Percentiles rank a stretch among this genome's conserved stretches.
Evolutionary conservation across 352 stramenopile genomes (phyloP).

Genomic region (Globisporangium radiosum): DNA sequence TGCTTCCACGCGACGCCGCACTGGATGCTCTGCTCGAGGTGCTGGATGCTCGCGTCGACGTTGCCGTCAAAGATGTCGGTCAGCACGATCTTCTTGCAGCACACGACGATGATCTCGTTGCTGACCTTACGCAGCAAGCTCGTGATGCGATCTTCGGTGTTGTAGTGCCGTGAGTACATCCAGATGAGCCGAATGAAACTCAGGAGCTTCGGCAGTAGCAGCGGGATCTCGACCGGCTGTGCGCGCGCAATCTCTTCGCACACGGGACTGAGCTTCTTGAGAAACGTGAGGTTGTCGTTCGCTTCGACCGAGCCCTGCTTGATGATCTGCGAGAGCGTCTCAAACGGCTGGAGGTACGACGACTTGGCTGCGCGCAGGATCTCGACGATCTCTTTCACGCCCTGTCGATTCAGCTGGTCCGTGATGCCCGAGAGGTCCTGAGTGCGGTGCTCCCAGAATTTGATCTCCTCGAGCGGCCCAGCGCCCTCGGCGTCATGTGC

Average conservation of each 20-base stretch:
- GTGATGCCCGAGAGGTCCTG: slow-evolving; percentile 92
- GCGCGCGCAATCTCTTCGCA: slow-evolving; percentile 86
- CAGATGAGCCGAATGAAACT: slow-evolving; percentile 93
- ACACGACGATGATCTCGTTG: slow-evolving; percentile 93
- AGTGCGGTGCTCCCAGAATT: slow-evolving; percentile 92
- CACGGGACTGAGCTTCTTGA: slow-evolving; percentile 89
- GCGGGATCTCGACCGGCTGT: slow-evolving; percentile 84
- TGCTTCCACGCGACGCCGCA: slow-evolving; percentile 92
- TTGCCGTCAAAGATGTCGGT: slow-evolving; percentile 92
- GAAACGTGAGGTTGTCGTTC: slow-evolving; percentile 92
- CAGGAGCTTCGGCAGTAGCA: slow-evolving; percentile 88
- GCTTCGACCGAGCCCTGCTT: slow-evolving; percentile 88
- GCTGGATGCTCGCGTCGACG: slow-evolving; percentile 81
- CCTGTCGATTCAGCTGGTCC: slow-evolving; percentile 87
- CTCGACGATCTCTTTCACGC: slow-evolving; percentile 89
- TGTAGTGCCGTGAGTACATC: slow-evolving; percentile 92
- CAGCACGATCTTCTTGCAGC: slow-evolving; percentile 85
- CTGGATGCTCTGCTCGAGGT: slow-evolving; percentile 90
- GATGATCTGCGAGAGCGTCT: slow-evolving; percentile 90
- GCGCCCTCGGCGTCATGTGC: slow-evolving; percentile 85
- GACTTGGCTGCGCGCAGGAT: slow-evolving; percentile 86
- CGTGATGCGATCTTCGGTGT: slow-evolving; percentile 91
- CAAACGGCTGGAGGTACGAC: slow-evolving; percentile 91
- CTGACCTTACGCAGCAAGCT: slow-evolving; percentile 91
- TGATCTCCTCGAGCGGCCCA: slow-evolving; percentile 92